These are phyloP conservation scores for Penstemon davidsonii DNA, from an alignment of 257 asterid genomes.

Conservation along the genomic window DNA sequence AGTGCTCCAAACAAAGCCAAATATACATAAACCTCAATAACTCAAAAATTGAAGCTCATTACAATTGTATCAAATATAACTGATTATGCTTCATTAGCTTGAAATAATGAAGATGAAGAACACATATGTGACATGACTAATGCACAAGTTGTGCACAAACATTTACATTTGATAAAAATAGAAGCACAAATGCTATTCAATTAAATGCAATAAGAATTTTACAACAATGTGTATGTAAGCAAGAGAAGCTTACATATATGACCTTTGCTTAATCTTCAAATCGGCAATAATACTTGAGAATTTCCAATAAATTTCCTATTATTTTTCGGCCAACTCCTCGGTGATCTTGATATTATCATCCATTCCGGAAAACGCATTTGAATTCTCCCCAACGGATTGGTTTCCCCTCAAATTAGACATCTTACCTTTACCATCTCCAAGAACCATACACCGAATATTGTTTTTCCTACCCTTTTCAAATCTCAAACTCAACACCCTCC, in stretches of 20 bases:
- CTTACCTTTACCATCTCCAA: slow-evolving; percentile 39
- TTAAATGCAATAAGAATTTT: neutral
- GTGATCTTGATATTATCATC: slow-evolving; percentile 24
- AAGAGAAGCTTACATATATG: neutral
- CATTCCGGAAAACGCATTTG: slow-evolving; percentile 1
- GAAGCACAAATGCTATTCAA: neutral
- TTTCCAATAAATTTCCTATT: neutral
- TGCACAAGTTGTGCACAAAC: slow-evolving; percentile 26
- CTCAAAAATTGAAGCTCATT: slow-evolving; percentile 1
- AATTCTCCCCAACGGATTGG: slow-evolving; percentile 34
- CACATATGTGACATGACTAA: neutral
- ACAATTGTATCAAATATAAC: slow-evolving; percentile 20
- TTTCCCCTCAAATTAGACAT: slow-evolving; percentile 34
- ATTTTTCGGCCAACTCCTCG: neutral
- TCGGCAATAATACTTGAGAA: neutral
- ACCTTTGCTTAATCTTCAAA: neutral
- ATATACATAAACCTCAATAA: neutral
- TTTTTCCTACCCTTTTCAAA: slow-evolving; percentile 39
- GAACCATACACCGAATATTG: slow-evolving; percentile 30
- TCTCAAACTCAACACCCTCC: slow-evolving; percentile 50
- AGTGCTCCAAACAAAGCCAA: too few species aligned
- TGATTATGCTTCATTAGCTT: slow-evolving; percentile 4
- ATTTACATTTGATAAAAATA: slow-evolving; percentile 1
- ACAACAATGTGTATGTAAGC: neutral
- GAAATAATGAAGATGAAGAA: slow-evolving; percentile 20